phyloP scores from a whole-genome alignment of 129 eudicot genomes.

The Ambrosia artemisiifolia region DNA sequence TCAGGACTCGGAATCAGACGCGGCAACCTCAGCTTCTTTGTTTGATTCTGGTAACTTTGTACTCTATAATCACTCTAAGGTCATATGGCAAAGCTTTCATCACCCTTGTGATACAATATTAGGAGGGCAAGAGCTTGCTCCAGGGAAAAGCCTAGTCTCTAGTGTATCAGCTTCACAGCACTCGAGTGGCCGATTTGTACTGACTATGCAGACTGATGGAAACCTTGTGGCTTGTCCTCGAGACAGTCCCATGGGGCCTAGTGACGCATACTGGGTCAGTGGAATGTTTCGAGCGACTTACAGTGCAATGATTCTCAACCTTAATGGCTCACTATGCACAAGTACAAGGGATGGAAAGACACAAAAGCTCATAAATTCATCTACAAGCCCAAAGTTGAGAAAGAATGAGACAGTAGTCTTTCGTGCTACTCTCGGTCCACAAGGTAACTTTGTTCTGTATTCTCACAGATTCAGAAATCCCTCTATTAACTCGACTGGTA shows the following conservation, averaged over 20 bases:
- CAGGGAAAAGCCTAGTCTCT: not conserved
- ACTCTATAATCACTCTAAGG: not conserved
- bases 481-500: not conserved
- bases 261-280: conserved; percentile 18
- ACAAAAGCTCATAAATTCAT: not conserved
- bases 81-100: conserved; percentile 29
- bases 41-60: conserved; percentile 37
- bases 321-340: conserved; percentile 10
- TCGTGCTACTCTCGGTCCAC: conserved; percentile 30
- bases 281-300: accelerated
- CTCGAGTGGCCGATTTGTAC: conserved; percentile 20
- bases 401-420: conserved; percentile 11
- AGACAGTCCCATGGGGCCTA: not conserved
- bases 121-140: conserved; percentile 27
- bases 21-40: conserved; percentile 24
- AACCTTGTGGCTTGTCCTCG: conserved; percentile 31
- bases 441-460: conserved; percentile 34
- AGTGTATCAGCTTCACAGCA: conserved; percentile 13
- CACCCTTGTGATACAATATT: conserved; percentile 31
- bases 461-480: conserved; percentile 25
- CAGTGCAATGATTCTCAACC: not conserved
- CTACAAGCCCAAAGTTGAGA: not conserved
- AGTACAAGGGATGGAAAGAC: no score
- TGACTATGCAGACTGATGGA: conserved; percentile 13
- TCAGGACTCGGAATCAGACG: accelerated